Conservation (phyloP, 495 filamentous ascomycete species). For the Podospora anserina region DNA sequence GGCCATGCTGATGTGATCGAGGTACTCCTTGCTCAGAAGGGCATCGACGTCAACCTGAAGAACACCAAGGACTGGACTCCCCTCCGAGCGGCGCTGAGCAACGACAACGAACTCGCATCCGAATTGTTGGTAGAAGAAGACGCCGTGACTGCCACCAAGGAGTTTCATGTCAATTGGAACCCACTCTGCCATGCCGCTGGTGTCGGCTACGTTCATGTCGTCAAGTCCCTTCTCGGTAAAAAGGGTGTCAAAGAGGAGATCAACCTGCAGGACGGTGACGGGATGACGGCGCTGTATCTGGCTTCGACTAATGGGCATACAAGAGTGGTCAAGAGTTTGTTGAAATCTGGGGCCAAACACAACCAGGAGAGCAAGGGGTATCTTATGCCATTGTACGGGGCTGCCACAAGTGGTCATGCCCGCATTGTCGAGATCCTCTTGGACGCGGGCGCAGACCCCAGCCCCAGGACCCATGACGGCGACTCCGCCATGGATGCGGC, state of each 20-base stretch:
- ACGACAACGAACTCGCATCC: background rate
- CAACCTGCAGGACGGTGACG: background rate
- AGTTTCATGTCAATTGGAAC: background rate
- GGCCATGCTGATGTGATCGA: background rate
- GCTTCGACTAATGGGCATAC: background rate
- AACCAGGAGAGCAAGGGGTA: background rate
- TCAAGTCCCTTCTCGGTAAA: background rate
- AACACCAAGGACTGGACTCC: background rate
- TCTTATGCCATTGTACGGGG: slow-evolving; percentile 1
- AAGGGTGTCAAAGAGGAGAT: background rate
- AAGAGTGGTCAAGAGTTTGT: background rate
- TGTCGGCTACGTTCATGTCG: background rate
- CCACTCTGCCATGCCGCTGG: background rate
- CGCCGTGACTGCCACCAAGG: background rate
- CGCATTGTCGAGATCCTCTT: slow-evolving; percentile 6
- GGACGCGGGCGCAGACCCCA: background rate
- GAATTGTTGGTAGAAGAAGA: slow-evolving; percentile 3
- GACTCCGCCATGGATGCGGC: background rate
- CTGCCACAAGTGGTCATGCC: background rate
- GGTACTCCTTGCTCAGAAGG: background rate
- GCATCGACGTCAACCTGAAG: slow-evolving; percentile 1
- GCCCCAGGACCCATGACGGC: background rate
- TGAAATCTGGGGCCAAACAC: background rate
- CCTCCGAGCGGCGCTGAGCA: background rate
- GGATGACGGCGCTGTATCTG: slow-evolving; percentile 1